phyloP scores from a whole-genome alignment of 2,329 filamentous ascomycete genomes.

The Pestalotiopsis sp. region DNA sequence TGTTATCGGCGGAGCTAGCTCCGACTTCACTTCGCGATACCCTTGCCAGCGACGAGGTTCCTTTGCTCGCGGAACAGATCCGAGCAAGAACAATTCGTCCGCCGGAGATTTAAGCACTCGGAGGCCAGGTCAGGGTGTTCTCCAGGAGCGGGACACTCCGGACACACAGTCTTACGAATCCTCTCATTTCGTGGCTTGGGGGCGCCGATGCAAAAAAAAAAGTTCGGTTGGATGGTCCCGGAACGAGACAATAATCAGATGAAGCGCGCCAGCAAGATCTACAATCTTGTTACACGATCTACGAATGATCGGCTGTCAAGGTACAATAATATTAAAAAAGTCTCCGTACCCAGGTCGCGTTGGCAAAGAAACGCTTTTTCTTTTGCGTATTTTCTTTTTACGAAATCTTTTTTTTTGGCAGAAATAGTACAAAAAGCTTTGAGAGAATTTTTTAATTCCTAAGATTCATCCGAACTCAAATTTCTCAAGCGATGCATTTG shows the following conservation, averaged over 20 bases:
- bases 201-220: no score
- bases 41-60: background rate
- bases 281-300: background rate
- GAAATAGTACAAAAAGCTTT: no score
- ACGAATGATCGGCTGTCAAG: background rate
- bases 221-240: no score
- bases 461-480: no score
- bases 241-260: background rate
- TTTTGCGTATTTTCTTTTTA: no score
- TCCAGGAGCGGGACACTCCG: background rate
- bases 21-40: background rate
- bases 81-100: background rate
- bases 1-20: background rate
- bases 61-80: background rate
- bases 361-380: no score
- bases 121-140: background rate
- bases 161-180: background rate
- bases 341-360: no score
- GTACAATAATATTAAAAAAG: no score
- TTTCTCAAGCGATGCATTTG: no score
- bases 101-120: no score
- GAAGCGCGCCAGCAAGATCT: background rate
- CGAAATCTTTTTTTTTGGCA: no score
- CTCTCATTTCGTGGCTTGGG: background rate
- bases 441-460: no score